Percentiles rank a stretch among this genome's conserved stretches.
Conservation (phyloP, 73 alveolate genomes). For the Paramecium sexaurelia region DNA sequence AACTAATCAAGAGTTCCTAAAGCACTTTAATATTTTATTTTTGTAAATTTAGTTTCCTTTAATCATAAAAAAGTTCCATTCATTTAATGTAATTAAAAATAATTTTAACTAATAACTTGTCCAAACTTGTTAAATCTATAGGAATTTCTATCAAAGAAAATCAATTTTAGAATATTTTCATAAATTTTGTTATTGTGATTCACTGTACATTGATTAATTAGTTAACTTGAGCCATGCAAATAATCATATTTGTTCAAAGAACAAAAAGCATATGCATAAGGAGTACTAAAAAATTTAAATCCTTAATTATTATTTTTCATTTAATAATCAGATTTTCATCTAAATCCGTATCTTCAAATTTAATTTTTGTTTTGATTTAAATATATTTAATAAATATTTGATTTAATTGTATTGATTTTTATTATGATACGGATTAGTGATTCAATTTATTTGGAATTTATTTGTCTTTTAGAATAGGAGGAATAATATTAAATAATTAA, state of each 20-base stretch:
- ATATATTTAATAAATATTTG: background rate
- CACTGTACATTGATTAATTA: background rate
- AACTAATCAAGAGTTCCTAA: background rate
- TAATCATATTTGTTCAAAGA: background rate
- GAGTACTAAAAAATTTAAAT: background rate
- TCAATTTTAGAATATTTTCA: background rate
- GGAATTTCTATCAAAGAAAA: background rate
- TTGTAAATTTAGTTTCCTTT: background rate
- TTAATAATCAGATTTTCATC: background rate
- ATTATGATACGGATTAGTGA: background rate
- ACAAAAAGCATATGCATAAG: background rate
- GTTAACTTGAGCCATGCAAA: background rate
- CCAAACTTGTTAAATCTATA: background rate
- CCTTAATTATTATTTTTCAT: background rate
- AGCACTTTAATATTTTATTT: background rate
- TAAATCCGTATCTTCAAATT: background rate
- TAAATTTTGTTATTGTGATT: background rate
- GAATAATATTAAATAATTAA: background rate
- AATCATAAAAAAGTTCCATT: background rate
- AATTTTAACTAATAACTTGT: background rate
- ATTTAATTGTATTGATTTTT: background rate
- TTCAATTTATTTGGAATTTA: background rate
- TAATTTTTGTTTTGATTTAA: background rate
- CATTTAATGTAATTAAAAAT: background rate
- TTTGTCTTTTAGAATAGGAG: background rate